A percentile compares a stretch with the other conserved stretches of the same genome.
Evolutionary conservation across 202 grass and related monocot genomes (phyloP).

Genomic region (Schoenoplectus tabernaemontani): DNA sequence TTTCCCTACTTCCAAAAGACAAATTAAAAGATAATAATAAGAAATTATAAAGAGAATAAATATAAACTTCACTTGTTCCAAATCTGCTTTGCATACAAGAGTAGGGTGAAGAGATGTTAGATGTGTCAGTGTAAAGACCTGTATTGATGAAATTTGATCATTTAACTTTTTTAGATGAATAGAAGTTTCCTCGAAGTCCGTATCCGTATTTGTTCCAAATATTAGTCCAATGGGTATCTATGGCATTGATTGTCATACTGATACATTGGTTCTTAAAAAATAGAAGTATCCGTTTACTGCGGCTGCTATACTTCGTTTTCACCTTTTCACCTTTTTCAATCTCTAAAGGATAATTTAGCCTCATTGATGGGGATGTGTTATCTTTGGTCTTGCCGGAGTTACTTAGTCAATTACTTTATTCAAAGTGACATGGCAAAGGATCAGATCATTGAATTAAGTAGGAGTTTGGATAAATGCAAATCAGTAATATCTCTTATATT

Average conservation of each 20-base stretch:
- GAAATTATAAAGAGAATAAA: neutral
- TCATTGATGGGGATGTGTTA: neutral
- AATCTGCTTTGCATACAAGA: neutral
- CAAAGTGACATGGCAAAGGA: neutral
- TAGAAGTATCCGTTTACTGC: neutral
- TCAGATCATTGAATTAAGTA: neutral
- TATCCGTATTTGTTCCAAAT: no score
- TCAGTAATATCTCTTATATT: neutral
- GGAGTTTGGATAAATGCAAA: neutral
- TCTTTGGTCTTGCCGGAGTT: no score
- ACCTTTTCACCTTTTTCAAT: neutral
- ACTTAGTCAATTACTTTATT: neutral
- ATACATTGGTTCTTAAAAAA: neutral
- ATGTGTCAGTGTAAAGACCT: neutral
- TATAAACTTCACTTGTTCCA: neutral
- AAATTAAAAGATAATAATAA: neutral
- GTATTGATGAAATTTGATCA: neutral
- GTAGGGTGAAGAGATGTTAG: neutral
- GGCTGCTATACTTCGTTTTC: neutral
- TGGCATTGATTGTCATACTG: neutral
- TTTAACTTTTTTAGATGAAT: no score
- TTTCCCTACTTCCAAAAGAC: neutral
- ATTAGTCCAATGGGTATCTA: no score
- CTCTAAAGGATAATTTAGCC: neutral
- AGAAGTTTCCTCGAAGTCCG: no score